Percentiles rank a stretch among this genome's conserved stretches.
These are phyloP conservation scores for Entonaema liquescens DNA, from an alignment of 495 filamentous ascomycete genomes.

Conservation along the genomic window DNA sequence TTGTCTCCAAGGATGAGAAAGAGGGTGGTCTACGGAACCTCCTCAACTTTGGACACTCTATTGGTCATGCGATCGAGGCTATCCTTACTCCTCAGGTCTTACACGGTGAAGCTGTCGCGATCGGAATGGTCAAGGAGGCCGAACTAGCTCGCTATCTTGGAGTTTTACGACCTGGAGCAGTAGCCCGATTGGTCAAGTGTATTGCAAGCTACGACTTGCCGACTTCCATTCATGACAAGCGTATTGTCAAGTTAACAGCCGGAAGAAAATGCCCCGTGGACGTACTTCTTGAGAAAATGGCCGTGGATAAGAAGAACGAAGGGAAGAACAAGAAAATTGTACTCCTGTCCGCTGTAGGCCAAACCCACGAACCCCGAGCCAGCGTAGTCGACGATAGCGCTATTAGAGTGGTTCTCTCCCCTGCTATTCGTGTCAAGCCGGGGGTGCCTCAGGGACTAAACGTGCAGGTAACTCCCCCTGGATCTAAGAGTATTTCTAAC, in stretches of 20 bases:
- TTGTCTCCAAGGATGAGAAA: conserved; percentile 91
- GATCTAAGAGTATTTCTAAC: conserved; percentile 98
- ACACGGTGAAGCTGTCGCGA: conserved; percentile 94
- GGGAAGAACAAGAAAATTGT: conserved; percentile 96
- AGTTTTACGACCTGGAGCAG: conserved; percentile 84
- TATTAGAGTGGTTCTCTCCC: conserved; percentile 83
- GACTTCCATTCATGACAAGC: conserved; percentile 82
- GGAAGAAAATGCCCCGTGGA: conserved; percentile 93
- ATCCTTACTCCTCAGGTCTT: conserved; percentile 94
- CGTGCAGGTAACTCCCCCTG: conserved; percentile 85
- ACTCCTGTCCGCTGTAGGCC: conserved; percentile 90
- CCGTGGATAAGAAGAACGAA: conserved; percentile 98
- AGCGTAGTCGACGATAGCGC: conserved; percentile 86
- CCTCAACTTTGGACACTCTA: conserved; percentile 97
- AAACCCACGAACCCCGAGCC: conserved; percentile 84
- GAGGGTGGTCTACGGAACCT: conserved; percentile 95
- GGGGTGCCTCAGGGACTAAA: conserved; percentile 69
- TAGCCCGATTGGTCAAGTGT: conserved; percentile 89
- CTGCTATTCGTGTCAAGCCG: conserved; percentile 77
- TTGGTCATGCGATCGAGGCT: conserved; percentile 95
- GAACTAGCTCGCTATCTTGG: conserved; percentile 91
- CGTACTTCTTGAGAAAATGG: conserved; percentile 88
- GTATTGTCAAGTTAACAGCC: conserved; percentile 84
- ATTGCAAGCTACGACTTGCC: conserved; percentile 93
- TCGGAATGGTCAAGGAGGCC: conserved; percentile 98